Conservation (phyloP, 2,329 filamentous ascomycete genomes). For the Diplodia scrobiculata region DNA sequence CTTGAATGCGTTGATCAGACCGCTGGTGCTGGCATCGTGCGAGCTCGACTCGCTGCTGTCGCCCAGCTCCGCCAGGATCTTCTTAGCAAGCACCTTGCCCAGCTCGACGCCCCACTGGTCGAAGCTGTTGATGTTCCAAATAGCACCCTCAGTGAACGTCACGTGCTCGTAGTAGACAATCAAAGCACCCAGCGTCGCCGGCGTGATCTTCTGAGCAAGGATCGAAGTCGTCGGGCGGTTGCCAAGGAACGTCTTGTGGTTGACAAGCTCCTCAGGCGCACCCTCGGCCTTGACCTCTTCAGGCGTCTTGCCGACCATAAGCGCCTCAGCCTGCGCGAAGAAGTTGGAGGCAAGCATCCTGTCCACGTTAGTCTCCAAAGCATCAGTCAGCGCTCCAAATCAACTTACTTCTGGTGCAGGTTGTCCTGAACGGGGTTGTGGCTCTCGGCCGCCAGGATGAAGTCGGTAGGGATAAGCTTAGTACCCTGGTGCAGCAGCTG, state of each 20-base stretch:
- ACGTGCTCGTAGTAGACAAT: constrained; percentile 99
- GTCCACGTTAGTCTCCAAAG: constrained; percentile 32
- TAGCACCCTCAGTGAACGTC: constrained; percentile 93
- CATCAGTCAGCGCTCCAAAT: neutral
- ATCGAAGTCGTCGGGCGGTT: constrained; percentile 97
- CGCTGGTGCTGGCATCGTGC: constrained; percentile 86
- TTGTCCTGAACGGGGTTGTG: constrained; percentile 94
- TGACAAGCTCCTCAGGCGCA: constrained; percentile 71
- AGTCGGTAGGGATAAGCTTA: constrained; percentile 97
- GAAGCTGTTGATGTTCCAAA: constrained; percentile 99
- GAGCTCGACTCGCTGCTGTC: constrained; percentile 67
- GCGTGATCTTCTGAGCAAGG: constrained; percentile 89
- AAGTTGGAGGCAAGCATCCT: constrained; percentile 88
- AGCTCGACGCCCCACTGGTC: constrained; percentile 99
- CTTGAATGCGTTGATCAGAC: constrained; percentile 92
- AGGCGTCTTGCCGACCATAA: constrained; percentile 87
- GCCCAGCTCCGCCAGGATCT: constrained; percentile 72
- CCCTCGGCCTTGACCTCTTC: constrained; percentile 78
- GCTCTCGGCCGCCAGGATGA: constrained; percentile 92
- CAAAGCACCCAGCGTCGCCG: constrained; percentile 86
- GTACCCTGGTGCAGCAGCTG: constrained; percentile 98
- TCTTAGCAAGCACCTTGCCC: constrained; percentile 88
- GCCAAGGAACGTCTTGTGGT: constrained; percentile 99
- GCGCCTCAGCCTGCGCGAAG: constrained; percentile 82
- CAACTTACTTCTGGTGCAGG: constrained; percentile 77